Evolutionary conservation across 2,329 filamentous ascomycete genomes (phyloP).

Genomic region (Aspergillus texensis): DNA sequence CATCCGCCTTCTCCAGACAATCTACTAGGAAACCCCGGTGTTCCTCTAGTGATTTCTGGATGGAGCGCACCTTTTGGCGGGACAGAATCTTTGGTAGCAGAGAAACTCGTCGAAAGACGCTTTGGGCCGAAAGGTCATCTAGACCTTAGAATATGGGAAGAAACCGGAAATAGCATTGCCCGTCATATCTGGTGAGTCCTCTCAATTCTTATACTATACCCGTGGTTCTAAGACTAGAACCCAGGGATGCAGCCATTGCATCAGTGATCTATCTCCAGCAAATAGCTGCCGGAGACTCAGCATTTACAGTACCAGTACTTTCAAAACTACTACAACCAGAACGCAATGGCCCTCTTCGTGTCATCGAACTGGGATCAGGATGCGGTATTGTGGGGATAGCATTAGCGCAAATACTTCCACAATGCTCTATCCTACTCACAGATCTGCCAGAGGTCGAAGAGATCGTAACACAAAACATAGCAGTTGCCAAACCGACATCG

Average conservation of each 20-base stretch:
- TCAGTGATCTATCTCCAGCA: conserved; percentile 56
- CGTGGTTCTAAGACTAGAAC: conserved; percentile 16
- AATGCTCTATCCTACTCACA: conserved; percentile 61
- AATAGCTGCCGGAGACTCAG: conserved; percentile 36
- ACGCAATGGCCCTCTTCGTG: conserved; percentile 43
- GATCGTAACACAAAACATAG: conserved; percentile 61
- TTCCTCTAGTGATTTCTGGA: conserved; percentile 57
- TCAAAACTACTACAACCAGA: conserved; percentile 36
- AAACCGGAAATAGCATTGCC: conserved; percentile 73
- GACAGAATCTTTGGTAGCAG: conserved; percentile 44
- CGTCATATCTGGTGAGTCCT: conserved; percentile 66
- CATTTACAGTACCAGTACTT: conserved; percentile 28
- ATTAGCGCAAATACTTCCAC: conserved; percentile 57
- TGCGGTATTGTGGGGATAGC: conserved; percentile 70
- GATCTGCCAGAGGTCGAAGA: conserved; percentile 67
- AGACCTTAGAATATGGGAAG: conserved; percentile 62
- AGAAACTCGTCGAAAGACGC: conserved; percentile 59
- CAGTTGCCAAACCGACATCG: conserved; percentile 44
- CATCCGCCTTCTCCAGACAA: conserved; percentile 18
- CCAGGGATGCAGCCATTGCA: conserved; percentile 62
- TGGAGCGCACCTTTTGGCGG: conserved; percentile 55
- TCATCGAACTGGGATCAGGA: conserved; percentile 68
- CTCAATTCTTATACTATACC: background rate
- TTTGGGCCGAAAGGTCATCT: conserved; percentile 48
- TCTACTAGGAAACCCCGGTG: conserved; percentile 22